Percentiles rank a stretch among this genome's conserved stretches.
Conservation (phyloP, 768 basidiomycete species). For the Podaxis sp. region DNA sequence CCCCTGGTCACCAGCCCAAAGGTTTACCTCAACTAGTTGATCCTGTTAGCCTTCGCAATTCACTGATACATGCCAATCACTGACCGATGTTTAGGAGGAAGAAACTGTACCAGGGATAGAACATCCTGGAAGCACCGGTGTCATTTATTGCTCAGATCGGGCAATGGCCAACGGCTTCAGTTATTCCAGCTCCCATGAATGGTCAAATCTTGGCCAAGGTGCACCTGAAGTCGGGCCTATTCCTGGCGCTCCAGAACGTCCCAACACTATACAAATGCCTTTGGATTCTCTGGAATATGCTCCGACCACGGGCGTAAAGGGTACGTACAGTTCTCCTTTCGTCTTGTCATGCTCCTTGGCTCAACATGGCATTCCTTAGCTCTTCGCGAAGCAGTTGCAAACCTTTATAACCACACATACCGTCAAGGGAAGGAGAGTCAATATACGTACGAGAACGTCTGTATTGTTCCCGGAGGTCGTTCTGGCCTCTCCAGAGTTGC, state of each 20-base stretch:
- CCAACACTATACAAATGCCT: constrained; percentile 59
- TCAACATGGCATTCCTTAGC: constrained; percentile 30
- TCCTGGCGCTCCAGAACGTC: constrained; percentile 67
- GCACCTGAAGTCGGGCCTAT: constrained; percentile 87
- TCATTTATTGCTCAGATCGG: constrained; percentile 87
- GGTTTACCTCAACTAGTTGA: constrained; percentile 69
- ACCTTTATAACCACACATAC: constrained; percentile 86
- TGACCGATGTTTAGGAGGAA: constrained; percentile 53
- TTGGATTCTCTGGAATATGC: constrained; percentile 83
- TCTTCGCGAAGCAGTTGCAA: constrained; percentile 85
- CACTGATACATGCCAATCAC: constrained; percentile 3
- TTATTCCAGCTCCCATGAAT: constrained; percentile 71
- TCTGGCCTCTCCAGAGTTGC: constrained; percentile 88
- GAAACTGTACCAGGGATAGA: constrained; percentile 88
- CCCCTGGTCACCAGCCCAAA: constrained; percentile 65
- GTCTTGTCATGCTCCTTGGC: not conserved
- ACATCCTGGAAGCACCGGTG: constrained; percentile 63
- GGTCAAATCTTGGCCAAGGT: constrained; percentile 90
- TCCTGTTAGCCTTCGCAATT: constrained; percentile 40
- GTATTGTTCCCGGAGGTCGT: constrained; percentile 92
- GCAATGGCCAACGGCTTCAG: constrained; percentile 95
- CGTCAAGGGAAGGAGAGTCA: constrained; percentile 75
- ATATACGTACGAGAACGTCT: constrained; percentile 91
- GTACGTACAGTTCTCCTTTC: constrained; percentile 25
- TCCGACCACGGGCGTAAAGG: constrained; percentile 88